Evolutionary conservation across 2,329 filamentous ascomycete genomes (phyloP).

Genomic region (Claviceps lovelessii): DNA sequence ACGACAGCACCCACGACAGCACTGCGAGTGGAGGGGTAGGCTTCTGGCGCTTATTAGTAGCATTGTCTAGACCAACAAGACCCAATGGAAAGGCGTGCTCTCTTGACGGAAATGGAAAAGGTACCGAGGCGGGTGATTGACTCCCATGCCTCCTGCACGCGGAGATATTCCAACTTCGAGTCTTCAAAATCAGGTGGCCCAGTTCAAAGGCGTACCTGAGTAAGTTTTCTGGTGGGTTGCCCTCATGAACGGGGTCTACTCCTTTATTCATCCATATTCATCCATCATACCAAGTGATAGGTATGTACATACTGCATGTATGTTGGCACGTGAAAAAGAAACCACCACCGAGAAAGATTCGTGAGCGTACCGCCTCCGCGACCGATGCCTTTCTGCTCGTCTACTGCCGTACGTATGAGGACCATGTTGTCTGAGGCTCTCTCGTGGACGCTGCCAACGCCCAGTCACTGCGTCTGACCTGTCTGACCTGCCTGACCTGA

Average conservation of each 20-base stretch:
- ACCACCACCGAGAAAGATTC: no score
- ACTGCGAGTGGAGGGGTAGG: not conserved
- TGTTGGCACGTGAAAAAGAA: no score
- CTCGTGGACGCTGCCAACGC: not conserved
- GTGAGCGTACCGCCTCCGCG: no score
- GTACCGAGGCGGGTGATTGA: not conserved
- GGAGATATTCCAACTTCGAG: not conserved
- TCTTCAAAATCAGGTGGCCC: not conserved
- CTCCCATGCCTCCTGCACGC: not conserved
- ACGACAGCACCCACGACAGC: not conserved
- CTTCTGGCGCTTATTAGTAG: conserved; percentile 6
- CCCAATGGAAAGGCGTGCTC: not conserved
- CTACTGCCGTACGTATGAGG: no score
- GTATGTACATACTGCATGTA: no score
- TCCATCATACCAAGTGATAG: no score
- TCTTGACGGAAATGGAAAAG: not conserved
- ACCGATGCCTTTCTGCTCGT: no score
- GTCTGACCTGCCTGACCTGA: not conserved
- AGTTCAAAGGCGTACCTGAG: no score
- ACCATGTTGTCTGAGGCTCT: not conserved
- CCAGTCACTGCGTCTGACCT: not conserved
- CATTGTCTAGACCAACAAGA: not conserved
- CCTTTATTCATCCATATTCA: no score
- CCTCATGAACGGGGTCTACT: no score
- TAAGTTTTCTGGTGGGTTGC: no score